A percentile compares a stretch with the other conserved stretches of the same genome.
phyloP scores from a whole-genome alignment of 257 asterid species.

The Paraleonurus japonicus region DNA sequence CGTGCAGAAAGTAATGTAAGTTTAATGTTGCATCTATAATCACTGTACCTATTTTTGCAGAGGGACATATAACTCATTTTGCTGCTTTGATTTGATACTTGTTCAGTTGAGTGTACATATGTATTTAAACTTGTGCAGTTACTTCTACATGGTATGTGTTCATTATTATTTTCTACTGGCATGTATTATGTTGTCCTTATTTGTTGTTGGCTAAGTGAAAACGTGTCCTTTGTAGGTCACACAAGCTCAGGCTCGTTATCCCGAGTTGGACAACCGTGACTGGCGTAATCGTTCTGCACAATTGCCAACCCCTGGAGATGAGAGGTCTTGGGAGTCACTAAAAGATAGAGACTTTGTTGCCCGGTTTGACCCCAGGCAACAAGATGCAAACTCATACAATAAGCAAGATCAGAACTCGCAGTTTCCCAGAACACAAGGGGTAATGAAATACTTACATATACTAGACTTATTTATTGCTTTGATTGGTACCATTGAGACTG shows the following conservation, averaged over 20 bases:
- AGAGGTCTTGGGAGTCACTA: conserved; percentile 49
- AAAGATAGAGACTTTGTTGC: conserved; percentile 55
- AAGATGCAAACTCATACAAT: conserved; percentile 44
- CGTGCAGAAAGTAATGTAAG: conserved; percentile 74
- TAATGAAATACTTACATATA: conserved; percentile 23
- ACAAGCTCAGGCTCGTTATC: conserved; percentile 50
- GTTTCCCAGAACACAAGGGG: conserved; percentile 59
- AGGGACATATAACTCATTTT: neutral
- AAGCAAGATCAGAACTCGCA: conserved; percentile 49
- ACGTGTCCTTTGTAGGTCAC: conserved; percentile 18
- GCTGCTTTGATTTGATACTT: neutral
- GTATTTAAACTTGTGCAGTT: neutral
- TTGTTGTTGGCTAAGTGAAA: neutral
- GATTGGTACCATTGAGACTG: neutral
- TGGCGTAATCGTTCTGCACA: conserved; percentile 55
- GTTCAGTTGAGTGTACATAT: neutral
- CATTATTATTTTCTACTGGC: neutral
- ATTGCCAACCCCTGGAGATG: conserved; percentile 40
- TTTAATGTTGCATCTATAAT: conserved; percentile 15
- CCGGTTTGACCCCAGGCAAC: conserved; percentile 45
- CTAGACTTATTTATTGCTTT: neutral
- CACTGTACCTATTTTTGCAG: neutral
- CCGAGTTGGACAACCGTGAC: conserved; percentile 65
- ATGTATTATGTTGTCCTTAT: neutral
- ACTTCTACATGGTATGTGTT: neutral